Evolutionary conservation across 257 asterid species (phyloP).

Genomic region (Ballota nigra): DNA sequence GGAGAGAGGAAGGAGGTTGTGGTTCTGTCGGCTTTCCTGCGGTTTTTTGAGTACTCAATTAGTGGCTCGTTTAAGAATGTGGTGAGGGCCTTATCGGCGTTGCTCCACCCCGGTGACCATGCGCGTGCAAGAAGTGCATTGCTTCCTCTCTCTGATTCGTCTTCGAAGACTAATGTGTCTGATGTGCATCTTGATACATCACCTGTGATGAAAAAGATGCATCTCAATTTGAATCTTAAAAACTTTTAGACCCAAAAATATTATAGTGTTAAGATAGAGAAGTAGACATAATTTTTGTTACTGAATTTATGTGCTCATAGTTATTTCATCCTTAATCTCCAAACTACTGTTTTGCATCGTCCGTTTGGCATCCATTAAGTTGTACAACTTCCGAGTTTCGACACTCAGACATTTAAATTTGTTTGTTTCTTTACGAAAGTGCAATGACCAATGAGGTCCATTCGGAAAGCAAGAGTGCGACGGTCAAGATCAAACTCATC

Average conservation of each 20-base stretch:
- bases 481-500: not conserved
- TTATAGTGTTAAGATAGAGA: not conserved
- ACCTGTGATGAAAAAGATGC: conserved; percentile 37
- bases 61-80: conserved; percentile 78
- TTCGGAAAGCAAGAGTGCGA: not conserved
- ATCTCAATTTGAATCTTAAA: not conserved
- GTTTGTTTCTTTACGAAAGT: not conserved
- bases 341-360: too few species aligned
- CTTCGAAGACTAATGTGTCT: conserved; percentile 71
- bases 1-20: conserved; percentile 95
- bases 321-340: too few species aligned
- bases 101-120: conserved; percentile 98
- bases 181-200: conserved; percentile 59
- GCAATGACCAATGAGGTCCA: not conserved
- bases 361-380: not conserved
- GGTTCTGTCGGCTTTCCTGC: conserved; percentile 88
- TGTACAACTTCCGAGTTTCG: too few species aligned
- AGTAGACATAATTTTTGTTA: not conserved
- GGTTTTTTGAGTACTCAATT: conserved; percentile 79
- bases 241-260: too few species aligned
- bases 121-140: conserved; percentile 93
- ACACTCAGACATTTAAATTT: not conserved
- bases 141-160: conserved; percentile 83
- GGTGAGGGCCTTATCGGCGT: conserved; percentile 78
- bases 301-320: not conserved